Evolutionary conservation across 352 stramenopile species (phyloP), one percentile per base, ranked within the genome.

Genomic region (Phytophthora sp.): DNA sequence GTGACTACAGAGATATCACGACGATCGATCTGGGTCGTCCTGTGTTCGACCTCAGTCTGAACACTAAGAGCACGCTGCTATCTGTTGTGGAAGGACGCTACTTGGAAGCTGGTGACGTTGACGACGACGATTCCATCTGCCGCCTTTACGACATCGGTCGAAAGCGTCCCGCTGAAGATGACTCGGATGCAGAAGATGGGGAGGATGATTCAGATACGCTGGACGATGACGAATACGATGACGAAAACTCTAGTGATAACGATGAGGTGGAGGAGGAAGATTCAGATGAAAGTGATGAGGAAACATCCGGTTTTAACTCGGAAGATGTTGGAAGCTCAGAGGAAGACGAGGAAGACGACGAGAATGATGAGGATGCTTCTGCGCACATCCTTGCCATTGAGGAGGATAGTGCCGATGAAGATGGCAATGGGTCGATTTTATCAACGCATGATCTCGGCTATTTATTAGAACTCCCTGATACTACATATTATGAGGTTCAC

Each of bases 91-190:
- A 95, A 75, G 87, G 87, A 6, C 69, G 85, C 13, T 93, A 94
- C 54, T 42, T 88, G 15, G 79, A 93, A 52, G 77, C 82, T 23
- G 71, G 76, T 2, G 76, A 77, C 12, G 79, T 81, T 11, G 69
- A 78, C 16, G 76, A 91, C n/a, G 82, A 95, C 44, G 86, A 94
- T 64, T 83, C 86, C 0, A 78, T 94, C 16, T 96, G 86, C 33
- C 84, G 86, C 13, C 64, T 96, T n/a, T 97, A 97, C 39, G 89
- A 97, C 38, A 82, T 96, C 45, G 90, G 90, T 8, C 77, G 90
- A 2, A 94, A 92, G 52, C 86, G 88, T 1, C 82, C 87, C 11
- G 85, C 86, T 41, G 90, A 97, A 67, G 89, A 92, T 52, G 90
- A 97, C 56, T 97, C 90, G 7, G 90, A 97, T 57, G 71, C 90